Base-by-base conservation (phyloP, 1,284 basidiomycete genomes). In the Cutaneotrichosporon cavernicola region DNA sequence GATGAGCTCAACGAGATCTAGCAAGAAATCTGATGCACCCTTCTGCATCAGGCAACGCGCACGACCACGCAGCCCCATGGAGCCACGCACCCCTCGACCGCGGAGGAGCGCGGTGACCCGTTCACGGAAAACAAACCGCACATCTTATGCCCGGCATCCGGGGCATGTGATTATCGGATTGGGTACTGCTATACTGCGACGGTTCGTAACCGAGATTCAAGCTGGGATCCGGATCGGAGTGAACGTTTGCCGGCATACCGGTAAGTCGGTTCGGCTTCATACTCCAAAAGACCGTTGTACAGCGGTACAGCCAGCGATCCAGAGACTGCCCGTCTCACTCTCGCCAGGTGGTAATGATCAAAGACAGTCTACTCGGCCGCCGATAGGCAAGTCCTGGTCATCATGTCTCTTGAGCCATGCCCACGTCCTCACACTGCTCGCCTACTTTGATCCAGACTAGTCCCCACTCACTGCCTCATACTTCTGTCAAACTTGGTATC, bases 401-500 rank as follows among this genome's bases (percentile, higher is more conserved):
- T 36, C 8, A 36, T 36, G 34, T 36, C 34, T 36, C 34, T 13
- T 36, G 34, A 8, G 1, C 11, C 34, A n/a, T 30, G 10, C 6
- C 30, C 31, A 6, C 49, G 7, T 26, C 21, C 10, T 26, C 49
- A 22, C 5, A n/a, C 47, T 2, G 3, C 8, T 5, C n/a, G 7
- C 21, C n/a, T 26, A 8, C 26, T 14, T 14, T 1, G 14, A 30
- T 14, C 26, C 14, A 0, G 11, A 26, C 22, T 31, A 14, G 50
- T 30, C 7, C 11, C 8, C 34, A 30, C 26, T 10, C 8, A 10
- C 50, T 13, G 2, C 31, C 30, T 4, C 49, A 22, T 31, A 18
- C 18, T 31, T 34, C 43, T 46, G 18, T 46, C 43, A 46, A 46
- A 53, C 21, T 14, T 36, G 55, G 55, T 56, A 56, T 56, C 55